Conservation (phyloP, 179 eudicot genomes). For the Pouteria campechiana region DNA sequence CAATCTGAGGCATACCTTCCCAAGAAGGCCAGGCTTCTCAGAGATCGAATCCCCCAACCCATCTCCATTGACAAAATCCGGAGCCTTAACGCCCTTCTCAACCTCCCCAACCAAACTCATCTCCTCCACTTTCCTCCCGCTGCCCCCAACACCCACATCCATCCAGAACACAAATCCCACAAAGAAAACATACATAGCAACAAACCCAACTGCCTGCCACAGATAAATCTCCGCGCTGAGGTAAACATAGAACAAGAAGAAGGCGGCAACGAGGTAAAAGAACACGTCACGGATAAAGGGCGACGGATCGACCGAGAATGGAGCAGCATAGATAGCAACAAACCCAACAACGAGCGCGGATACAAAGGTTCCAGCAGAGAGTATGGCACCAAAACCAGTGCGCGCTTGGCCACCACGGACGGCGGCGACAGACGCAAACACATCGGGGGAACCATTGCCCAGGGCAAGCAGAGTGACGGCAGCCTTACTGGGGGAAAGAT, state of each 20-base stretch:
- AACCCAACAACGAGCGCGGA: constrained; percentile 81
- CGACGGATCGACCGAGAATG: constrained; percentile 59
- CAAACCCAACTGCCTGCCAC: constrained; percentile 97
- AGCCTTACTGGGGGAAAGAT: constrained; percentile 66
- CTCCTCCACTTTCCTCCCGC: constrained; percentile 11
- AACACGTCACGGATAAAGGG: constrained; percentile 73
- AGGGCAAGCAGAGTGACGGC: constrained; percentile 84
- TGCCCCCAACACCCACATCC: constrained; percentile 52
- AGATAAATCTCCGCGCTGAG: constrained; percentile 79
- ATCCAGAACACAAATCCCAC: constrained; percentile 97
- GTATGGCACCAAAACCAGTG: constrained; percentile 74
- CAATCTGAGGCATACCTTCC: constrained; percentile 39
- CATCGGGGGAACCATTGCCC: constrained; percentile 95
- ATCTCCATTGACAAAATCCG: constrained; percentile 27
- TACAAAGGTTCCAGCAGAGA: constrained; percentile 88
- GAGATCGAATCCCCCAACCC: constrained; percentile 5
- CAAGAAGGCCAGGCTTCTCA: constrained; percentile 8
- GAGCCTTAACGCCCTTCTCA: constrained; percentile 2
- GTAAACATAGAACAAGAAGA: constrained; percentile 75
- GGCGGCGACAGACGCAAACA: constrained; percentile 70
- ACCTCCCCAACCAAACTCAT: constrained; percentile 22
- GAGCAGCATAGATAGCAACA: constrained; percentile 76
- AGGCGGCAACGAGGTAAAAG: constrained; percentile 65
- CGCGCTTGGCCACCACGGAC: constrained; percentile 42
- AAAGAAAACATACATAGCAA: constrained; percentile 77